phyloP scores from a whole-genome alignment of 176 grass and related monocot species.

The Metroxylon sagu region DNA sequence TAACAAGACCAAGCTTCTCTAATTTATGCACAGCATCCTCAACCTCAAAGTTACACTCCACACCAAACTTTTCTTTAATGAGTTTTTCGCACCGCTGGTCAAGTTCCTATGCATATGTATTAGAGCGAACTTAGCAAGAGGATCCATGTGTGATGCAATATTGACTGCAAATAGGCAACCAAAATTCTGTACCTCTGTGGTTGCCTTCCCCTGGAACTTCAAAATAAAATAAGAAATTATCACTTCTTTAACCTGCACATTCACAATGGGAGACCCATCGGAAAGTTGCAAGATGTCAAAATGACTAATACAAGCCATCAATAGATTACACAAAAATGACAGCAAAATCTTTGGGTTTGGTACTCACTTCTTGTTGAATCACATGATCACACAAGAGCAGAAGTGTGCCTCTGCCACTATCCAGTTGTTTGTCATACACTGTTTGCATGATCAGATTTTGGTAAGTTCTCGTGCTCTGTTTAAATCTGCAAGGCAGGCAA shows the following conservation, averaged over 20 bases:
- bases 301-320: too few relatives aligned
- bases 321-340: too few relatives aligned
- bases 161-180: neutral
- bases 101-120: conserved; percentile 46
- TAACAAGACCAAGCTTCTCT: conserved; percentile 87
- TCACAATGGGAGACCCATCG: neutral
- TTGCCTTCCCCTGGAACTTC: conserved; percentile 83
- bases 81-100: conserved; percentile 70
- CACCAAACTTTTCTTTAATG: conserved; percentile 73
- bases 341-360: too few relatives aligned
- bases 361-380: conserved; percentile 90
- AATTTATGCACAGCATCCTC: conserved; percentile 79
- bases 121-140: neutral
- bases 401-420: conserved; percentile 89
- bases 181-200: conserved; percentile 27
- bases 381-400: conserved; percentile 89
- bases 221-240: conserved; percentile 82
- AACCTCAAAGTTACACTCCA: conserved; percentile 82
- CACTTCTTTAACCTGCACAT: conserved; percentile 79
- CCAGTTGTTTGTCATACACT: conserved; percentile 97
- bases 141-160: neutral
- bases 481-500: conserved; percentile 46
- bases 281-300: too few relatives aligned
- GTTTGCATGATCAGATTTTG: conserved; percentile 93
- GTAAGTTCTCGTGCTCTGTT: conserved; percentile 61